Conservation (phyloP, 192 early-diverging fungal genomes). For the Mortierella antarctica region DNA sequence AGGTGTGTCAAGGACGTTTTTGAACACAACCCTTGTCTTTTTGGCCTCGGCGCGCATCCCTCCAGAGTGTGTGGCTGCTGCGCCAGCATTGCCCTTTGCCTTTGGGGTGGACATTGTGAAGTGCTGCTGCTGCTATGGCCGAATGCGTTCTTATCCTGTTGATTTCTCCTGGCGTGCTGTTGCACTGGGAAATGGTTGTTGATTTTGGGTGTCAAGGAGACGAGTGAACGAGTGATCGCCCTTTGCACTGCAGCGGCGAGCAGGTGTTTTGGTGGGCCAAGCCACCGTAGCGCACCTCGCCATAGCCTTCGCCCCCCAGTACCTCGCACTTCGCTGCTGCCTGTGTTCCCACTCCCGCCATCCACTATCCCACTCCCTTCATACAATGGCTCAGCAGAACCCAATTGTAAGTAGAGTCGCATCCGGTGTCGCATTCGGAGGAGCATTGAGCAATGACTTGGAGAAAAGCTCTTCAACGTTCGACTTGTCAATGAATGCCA, state of each 20-base stretch:
- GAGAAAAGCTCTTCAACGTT: too few relatives aligned
- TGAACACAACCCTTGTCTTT: slow-evolving; percentile 35
- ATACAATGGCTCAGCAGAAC: slow-evolving; percentile 42
- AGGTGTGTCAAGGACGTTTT: slow-evolving; percentile 41
- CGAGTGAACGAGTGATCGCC: neutral
- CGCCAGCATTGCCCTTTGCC: slow-evolving; percentile 5
- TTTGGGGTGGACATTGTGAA: neutral
- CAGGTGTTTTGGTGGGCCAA: neutral
- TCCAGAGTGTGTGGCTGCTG: slow-evolving; percentile 15
- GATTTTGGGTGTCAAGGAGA: neutral
- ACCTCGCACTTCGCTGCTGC: too few relatives aligned
- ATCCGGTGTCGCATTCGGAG: too few relatives aligned
- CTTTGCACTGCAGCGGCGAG: too few relatives aligned
- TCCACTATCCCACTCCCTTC: neutral
- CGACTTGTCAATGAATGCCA: too few relatives aligned
- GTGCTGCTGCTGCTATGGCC: neutral
- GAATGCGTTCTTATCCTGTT: neutral
- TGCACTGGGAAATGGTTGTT: neutral
- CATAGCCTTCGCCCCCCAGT: too few relatives aligned
- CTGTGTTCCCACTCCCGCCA: slow-evolving; percentile 1
- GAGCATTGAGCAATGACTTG: too few relatives aligned
- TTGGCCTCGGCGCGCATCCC: slow-evolving; percentile 47
- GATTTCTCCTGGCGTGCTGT: neutral
- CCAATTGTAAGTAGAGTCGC: slow-evolving; percentile 25
- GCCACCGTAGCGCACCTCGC: slow-evolving; percentile 4